Percentiles rank a stretch among this genome's conserved stretches.
These are phyloP conservation scores for Tulasnella sp. DNA, from an alignment of 768 basidiomycete genomes.

Conservation along the genomic window DNA sequence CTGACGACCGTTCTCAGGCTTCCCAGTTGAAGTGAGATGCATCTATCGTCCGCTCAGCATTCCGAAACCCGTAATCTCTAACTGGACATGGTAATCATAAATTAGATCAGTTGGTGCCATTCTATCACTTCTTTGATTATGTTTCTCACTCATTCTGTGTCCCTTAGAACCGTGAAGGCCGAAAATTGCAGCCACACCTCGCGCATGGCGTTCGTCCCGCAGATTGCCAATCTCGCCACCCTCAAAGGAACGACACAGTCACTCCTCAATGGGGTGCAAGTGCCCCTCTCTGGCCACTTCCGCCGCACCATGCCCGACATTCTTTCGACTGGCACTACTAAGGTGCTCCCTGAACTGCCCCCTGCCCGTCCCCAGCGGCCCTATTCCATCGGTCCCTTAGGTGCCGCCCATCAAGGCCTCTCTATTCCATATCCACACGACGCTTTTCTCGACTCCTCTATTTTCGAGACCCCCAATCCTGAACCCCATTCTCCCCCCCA, in stretches of 20 bases:
- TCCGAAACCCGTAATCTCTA: not conserved
- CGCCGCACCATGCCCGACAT: not conserved
- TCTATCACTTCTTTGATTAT: not conserved
- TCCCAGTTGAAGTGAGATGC: not conserved
- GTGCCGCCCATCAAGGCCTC: conserved; percentile 18
- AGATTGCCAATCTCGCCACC: not conserved
- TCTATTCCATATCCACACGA: conserved; percentile 18
- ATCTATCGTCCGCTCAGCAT: not conserved
- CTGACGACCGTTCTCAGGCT: not conserved
- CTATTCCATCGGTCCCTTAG: conserved; percentile 13
- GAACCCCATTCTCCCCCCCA: not conserved
- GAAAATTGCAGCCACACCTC: not conserved
- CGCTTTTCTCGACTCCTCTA: not conserved
- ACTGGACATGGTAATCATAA: not conserved
- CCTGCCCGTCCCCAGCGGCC: not conserved
- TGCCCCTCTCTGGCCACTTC: not conserved
- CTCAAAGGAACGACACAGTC: not conserved
- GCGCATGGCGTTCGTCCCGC: not conserved
- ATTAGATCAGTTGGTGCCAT: not conserved
- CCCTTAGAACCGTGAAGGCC: not conserved
- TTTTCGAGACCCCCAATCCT: conserved; percentile 9
- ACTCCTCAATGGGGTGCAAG: not conserved
- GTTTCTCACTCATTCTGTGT: not conserved
- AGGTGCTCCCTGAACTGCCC: not conserved
- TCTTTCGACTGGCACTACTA: not conserved